Base-by-base conservation (phyloP, 1,284 basidiomycete species). In the Cutaneotrichosporon curvatum region DNA sequence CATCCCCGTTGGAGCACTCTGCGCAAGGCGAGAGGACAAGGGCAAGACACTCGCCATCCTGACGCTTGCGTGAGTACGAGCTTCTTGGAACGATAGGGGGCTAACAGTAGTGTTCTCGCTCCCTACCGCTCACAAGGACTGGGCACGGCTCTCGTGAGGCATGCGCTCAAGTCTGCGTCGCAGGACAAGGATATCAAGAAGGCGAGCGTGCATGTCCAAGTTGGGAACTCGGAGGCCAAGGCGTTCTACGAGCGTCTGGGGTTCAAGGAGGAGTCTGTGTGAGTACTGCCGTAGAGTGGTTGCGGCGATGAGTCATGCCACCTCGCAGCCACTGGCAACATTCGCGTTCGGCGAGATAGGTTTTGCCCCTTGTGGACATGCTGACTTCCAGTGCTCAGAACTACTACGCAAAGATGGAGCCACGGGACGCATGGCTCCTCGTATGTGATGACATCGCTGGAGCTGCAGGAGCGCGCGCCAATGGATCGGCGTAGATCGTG, bases 1-100 rank as follows among this genome's bases (percentile, higher is more conserved):
- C 55, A 72, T 72, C 45, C 70, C 70, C 28, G 70, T 72, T 28
- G 70, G 70, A 21, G 67, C 68, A 3, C 58, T 61, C 43, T 64
- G 65, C 42, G 62, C 60, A 37, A 59, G 60, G 32, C 50, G 64
- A 28, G 67, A 70, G 11, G 53, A 59, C 40, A 48, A 59, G n/a
- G 52, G 54, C 16, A 60, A 60, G 45, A 70, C 66, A 2, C 50
- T 72, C 12, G 61, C 60, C 10, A 68, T 72, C 16, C 53, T 70
- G 22, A 69, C 67, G 12, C 61, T 72, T 33, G 66, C 68, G 68
- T 71, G 50, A 52, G 65, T 62, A n/a, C n/a, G 25, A 28, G 25
- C 25, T 28, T 34, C 30, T 15, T 28, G 18, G 22, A 3, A 23
- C 34, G 23, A 4, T 10, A 4, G 14, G n/a, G 12, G 10, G 30